Evolutionary conservation across 2,329 filamentous ascomycete genomes (phyloP).

Genomic region (Fusarium brachygibbosum): DNA sequence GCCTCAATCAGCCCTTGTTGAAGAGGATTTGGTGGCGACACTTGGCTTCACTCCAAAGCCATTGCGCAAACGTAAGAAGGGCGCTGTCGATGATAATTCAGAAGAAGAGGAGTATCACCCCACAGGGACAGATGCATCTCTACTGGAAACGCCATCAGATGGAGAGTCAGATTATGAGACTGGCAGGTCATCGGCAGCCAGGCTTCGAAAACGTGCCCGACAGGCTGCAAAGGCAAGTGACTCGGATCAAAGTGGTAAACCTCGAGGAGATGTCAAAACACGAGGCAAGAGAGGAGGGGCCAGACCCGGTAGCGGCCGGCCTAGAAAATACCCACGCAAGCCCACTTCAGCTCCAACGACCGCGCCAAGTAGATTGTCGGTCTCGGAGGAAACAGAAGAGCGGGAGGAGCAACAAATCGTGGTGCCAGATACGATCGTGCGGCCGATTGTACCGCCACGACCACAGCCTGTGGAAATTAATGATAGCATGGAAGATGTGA

Average conservation of each 20-base stretch:
- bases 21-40: slow-evolving; percentile 36
- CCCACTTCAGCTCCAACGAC: slow-evolving; percentile 9
- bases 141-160: slow-evolving; percentile 43
- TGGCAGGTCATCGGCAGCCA: slow-evolving; percentile 36
- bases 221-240: slow-evolving; percentile 27
- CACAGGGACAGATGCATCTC: slow-evolving; percentile 43
- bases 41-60: slow-evolving; percentile 25
- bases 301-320: slow-evolving; percentile 56
- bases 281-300: slow-evolving; percentile 56
- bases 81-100: slow-evolving; percentile 45
- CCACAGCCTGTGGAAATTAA: slow-evolving; percentile 15
- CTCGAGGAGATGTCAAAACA: slow-evolving; percentile 48
- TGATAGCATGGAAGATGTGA: slow-evolving; percentile 48
- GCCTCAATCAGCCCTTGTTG: slow-evolving; percentile 16
- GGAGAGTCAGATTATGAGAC: slow-evolving; percentile 45
- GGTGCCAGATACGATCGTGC: slow-evolving; percentile 31
- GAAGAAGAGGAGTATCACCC: slow-evolving; percentile 52
- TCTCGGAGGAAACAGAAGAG: slow-evolving; percentile 11
- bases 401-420: slow-evolving; percentile 30
- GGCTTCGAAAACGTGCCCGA: slow-evolving; percentile 48
- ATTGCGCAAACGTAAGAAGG: slow-evolving; percentile 51
- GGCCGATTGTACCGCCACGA: slow-evolving; percentile 5
- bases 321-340: slow-evolving; percentile 56
- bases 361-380: slow-evolving; percentile 13
- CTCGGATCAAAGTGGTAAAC: slow-evolving; percentile 29